Conservation (phyloP, 306 rosid species). For the Quercus glauca region DNA sequence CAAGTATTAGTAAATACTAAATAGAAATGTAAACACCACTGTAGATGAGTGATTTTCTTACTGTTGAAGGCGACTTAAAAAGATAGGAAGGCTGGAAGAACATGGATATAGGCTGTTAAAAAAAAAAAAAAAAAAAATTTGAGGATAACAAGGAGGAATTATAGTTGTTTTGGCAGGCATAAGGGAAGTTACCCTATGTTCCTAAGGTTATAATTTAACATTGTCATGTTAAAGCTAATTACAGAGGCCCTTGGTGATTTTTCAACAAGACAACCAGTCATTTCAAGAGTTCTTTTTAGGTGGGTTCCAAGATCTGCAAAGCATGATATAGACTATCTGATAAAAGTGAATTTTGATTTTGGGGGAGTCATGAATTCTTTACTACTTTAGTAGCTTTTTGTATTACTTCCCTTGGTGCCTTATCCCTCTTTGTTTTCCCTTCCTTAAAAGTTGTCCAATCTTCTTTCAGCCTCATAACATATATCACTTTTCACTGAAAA, state of each 20-base stretch:
- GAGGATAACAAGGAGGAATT: background rate
- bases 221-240: background rate
- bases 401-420: background rate
- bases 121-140: background rate
- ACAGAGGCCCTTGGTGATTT: background rate
- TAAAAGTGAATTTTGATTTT: background rate
- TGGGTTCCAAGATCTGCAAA: constrained; percentile 2
- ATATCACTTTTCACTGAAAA: background rate
- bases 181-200: background rate
- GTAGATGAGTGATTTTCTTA: background rate
- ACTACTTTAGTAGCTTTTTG: background rate
- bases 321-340: background rate
- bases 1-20: background rate
- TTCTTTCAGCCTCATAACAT: constrained; percentile 10
- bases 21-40: background rate
- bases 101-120: background rate
- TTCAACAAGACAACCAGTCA: background rate
- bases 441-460: background rate
- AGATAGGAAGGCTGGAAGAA: background rate
- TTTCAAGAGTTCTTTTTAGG: constrained; percentile 13
- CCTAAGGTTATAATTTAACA: background rate
- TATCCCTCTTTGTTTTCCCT: constrained; percentile 6
- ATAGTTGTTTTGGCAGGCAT: background rate
- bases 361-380: constrained; percentile 1
- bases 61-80: background rate